Percentiles rank a stretch among this genome's conserved stretches.
Conservation (phyloP, 2,329 filamentous ascomycete species). For the Scortechinia acanthostroma region DNA sequence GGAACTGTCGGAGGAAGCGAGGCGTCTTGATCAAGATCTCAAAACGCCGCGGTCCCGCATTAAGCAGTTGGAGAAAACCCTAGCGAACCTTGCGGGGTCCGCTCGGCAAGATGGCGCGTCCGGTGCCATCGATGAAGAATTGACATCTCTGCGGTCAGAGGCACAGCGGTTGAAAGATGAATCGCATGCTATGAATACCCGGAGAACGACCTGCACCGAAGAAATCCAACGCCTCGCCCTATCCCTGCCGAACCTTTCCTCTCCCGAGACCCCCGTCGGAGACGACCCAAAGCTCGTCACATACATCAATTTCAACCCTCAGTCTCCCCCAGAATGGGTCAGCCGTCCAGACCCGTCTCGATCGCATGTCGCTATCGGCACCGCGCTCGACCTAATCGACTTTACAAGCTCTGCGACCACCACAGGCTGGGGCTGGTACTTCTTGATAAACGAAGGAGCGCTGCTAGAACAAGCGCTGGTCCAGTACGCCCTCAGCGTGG, state of each 20-base stretch:
- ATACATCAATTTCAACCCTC: conserved; percentile 24
- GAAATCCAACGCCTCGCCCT: not conserved
- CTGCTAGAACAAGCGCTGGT: conserved; percentile 91
- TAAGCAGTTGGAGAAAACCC: conserved; percentile 29
- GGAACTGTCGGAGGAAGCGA: conserved; percentile 22
- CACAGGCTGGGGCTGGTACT: conserved; percentile 97
- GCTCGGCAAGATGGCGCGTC: conserved; percentile 21
- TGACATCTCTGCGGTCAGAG: conserved; percentile 8
- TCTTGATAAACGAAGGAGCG: conserved; percentile 82
- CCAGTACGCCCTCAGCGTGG: conserved; percentile 73
- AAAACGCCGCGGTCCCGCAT: conserved; percentile 24
- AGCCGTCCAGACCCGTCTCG: conserved; percentile 39
- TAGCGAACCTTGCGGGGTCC: conserved; percentile 22
- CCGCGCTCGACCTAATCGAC: conserved; percentile 81
- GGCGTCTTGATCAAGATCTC: conserved; percentile 25
- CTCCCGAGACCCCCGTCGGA: not conserved
- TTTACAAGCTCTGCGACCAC: conserved; percentile 76
- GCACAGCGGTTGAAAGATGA: conserved; percentile 1
- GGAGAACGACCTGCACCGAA: not conserved
- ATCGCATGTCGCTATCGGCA: conserved; percentile 81
- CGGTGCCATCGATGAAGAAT: conserved; percentile 16
- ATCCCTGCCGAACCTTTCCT: not conserved
- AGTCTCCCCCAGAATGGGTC: conserved; percentile 55
- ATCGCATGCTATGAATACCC: not conserved
- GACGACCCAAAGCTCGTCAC: not conserved